Conservation (phyloP, 1,284 basidiomycete species). For the Papiliotrema laurentii region DNA sequence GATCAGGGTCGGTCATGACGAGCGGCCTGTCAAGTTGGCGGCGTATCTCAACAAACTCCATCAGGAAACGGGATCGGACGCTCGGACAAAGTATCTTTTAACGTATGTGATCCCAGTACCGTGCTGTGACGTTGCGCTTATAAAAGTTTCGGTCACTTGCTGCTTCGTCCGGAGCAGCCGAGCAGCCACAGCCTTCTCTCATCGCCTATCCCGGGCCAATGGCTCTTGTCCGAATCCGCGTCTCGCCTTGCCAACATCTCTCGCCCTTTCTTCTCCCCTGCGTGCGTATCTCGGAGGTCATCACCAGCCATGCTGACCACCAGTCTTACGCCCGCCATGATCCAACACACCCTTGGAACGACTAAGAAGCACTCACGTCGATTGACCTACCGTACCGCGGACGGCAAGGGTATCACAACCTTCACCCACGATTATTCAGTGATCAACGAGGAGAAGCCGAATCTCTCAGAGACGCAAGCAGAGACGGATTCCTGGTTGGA, state of each 20-base stretch:
- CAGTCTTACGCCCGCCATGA: constrained; percentile 2
- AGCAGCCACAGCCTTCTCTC: neutral
- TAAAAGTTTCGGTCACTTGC: constrained; percentile 3
- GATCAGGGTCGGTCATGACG: neutral
- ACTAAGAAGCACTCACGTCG: neutral
- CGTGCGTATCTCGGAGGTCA: neutral
- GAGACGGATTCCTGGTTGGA: neutral
- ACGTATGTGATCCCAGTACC: too few species aligned
- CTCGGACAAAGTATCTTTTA: too few species aligned
- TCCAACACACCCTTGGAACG: neutral
- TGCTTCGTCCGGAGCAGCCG: neutral
- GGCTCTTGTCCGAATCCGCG: neutral
- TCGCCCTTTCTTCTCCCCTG: neutral
- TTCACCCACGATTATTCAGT: neutral
- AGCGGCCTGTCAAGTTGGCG: neutral
- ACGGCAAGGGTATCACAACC: neutral
- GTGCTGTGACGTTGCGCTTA: too few species aligned
- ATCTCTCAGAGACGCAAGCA: neutral
- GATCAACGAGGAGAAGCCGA: neutral
- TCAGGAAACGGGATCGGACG: too few species aligned
- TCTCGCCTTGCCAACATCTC: neutral
- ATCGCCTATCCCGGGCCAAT: neutral
- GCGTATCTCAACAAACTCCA: too few species aligned
- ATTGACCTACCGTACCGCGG: neutral
- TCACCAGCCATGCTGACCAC: too few species aligned